A percentile compares a stretch with the other conserved stretches of the same genome.
Conservation (phyloP, 2,329 filamentous ascomycete genomes). For the Mycogone perniciosa region DNA sequence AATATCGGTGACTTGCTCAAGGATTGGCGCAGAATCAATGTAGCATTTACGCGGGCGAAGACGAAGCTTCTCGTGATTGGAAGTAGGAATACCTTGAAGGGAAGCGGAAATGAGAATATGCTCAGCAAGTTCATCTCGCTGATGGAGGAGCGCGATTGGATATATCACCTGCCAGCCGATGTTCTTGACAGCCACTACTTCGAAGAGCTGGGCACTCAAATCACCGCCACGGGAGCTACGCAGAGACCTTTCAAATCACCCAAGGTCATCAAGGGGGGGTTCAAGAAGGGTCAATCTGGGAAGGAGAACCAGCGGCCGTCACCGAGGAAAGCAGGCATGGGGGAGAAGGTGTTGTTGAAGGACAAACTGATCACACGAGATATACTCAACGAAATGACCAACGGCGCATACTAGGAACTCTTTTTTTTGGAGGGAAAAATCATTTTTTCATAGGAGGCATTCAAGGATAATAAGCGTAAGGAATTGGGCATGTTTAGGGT, state of each 20-base stretch:
- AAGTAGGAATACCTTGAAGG: conserved; percentile 71
- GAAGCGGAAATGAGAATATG: conserved; percentile 66
- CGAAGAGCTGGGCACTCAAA: conserved; percentile 49
- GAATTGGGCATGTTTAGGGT: conserved; percentile 10
- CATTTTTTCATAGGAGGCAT: not conserved
- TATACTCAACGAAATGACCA: conserved; percentile 66
- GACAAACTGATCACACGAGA: conserved; percentile 65
- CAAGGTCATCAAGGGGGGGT: conserved; percentile 21
- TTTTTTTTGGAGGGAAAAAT: not conserved
- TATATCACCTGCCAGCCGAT: conserved; percentile 61
- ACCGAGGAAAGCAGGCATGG: conserved; percentile 52
- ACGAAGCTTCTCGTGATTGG: conserved; percentile 88
- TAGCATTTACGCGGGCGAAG: conserved; percentile 87
- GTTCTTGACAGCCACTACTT: conserved; percentile 65
- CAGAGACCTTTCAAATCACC: conserved; percentile 21
- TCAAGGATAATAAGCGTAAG: not conserved
- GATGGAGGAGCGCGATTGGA: conserved; percentile 74
- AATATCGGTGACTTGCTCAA: conserved; percentile 85
- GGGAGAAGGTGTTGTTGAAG: conserved; percentile 56
- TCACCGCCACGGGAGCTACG: conserved; percentile 28
- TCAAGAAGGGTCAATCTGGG: conserved; percentile 13
- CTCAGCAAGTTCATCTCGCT: conserved; percentile 68
- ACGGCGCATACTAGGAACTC: conserved; percentile 32
- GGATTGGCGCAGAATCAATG: conserved; percentile 91
- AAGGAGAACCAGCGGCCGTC: conserved; percentile 43